Evolutionary conservation across 805 yeast genomes (phyloP), one percentile per base, ranked within the genome.

Genomic region (Middelhovenomyces tepae): DNA sequence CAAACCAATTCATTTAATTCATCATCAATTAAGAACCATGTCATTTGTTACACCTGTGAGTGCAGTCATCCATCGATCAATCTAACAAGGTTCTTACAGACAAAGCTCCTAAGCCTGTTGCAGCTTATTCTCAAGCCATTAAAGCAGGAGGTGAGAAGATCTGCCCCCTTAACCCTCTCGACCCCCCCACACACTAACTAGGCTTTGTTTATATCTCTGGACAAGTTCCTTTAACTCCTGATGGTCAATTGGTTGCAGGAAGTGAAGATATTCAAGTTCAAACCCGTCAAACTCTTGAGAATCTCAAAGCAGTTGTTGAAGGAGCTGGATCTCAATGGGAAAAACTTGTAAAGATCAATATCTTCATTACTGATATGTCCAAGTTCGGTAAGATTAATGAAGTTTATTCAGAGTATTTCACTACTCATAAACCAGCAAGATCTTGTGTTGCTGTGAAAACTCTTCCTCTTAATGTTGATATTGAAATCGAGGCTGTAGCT

Each of bases 71-170:
- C n/a, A n/a, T n/a, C n/a, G n/a, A n/a, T n/a, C n/a, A n/a, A n/a
- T n/a, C n/a, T n/a, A n/a, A n/a, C n/a, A n/a, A n/a, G n/a, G n/a
- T n/a, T n/a, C n/a, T n/a, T n/a, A n/a, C n/a, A n/a, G n/a, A n/a
- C n/a, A n/a, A n/a, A n/a, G n/a, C n/a, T 22, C 97, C 98, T 46
- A 86, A 94, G 38, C 95, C 97, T 40, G 95, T 95, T 25, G 97
- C 95, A 23, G 75, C 95, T 9, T 89, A 89, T 61, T 84, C 95
- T 18, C 98, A 91, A 62, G 98, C 97, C 30, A 73, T 87, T 59
- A 86, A 82, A 64, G 94, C 77, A 49, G 84, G 83, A 59, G 73
- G 65, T 56, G 35, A 26, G 53, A 45, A 7, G 62, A 59, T 29
- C 64, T 59, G 38, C 28, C 9, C 8, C 37, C 17, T 16, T 25